Evolutionary conservation across 2,329 filamentous ascomycete species (phyloP), one percentile per base, ranked within the genome.

Genomic region (Diaporthe batatas): DNA sequence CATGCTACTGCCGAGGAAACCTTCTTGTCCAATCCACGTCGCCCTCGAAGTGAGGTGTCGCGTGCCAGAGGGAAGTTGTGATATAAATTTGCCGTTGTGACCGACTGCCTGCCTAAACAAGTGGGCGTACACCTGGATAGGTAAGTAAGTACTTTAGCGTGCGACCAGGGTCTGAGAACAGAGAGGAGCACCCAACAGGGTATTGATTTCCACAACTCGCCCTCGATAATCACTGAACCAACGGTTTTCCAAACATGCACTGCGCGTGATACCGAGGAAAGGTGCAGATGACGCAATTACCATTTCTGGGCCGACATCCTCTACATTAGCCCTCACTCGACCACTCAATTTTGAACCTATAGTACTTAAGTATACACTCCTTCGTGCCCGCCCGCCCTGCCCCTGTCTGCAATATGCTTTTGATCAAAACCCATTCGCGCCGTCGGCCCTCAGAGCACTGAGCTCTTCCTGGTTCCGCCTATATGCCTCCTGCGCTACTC

Each of bases 401-500:
- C 14, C 3, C 34, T 25, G 32, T 6, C 34, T 25, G 32, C 5
- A 10, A 32, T 25, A n/a, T 25, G 62, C 44, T 16, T 36, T 53
- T 80, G 76, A 86, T 74, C 84, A 81, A 77, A 83, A 81, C 47
- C 85, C 84, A 70, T 81, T 79, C 21, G 77, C 77, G 51, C 79
- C 80, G 59, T 80, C 80, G 51, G 80, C 77, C 51, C 79, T 81
- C 76, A 97, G 83, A 70, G 83, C 85, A 62, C 91, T 90, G 76
- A 98, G 82, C 85, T 98, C 96, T 59, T 95, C 94, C 82, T 89
- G 94, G 73, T 91, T 89, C 75, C 84, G 85, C 77, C 93, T 89
- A 80, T 96, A 99, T 78, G 92, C 81, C 76, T 98, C 95, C 83
- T 99, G 96, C 8, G 94, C 95, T 83, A 98, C 94, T 73, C 95